Base-by-base conservation (phyloP, 331 rosid genomes). In the Erythrophleum ivorense region DNA sequence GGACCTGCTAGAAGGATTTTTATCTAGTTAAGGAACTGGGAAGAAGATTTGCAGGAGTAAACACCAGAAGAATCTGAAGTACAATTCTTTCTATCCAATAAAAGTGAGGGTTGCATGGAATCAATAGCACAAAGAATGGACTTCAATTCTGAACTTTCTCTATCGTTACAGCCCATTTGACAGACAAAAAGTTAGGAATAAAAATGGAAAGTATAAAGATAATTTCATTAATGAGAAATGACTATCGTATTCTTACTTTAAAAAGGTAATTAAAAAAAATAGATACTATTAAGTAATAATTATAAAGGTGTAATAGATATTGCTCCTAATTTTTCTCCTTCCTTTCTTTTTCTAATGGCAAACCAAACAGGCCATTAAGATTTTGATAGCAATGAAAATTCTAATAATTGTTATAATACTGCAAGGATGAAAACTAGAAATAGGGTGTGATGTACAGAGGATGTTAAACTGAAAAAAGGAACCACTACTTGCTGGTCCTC, bases 351-450 rank as follows among this genome's bases (percentile, higher is more conserved):
- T 24, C 29, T 24, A 24, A 1, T 24, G 29, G 29, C 29, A 24
- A 24, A 24, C 29, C 1, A 24, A 24, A 24, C 29, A 24, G 29
- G 29, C 29, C 29, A 68, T 10, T n/a, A 68, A 43, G 54, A 41
- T 68, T 40, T 68, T 68, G 54, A 68, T 43, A 3, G 36, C 54
- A 1, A 19, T 68, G 73, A 68, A 68, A 68, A n/a, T 68, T 43
- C 54, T 43, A 43, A 67, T 1, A 16, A 7, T 36, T 19, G 49
- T 6, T 40, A 41, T 40, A 16, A 16, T 15, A 41, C 52, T 66
- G 34, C 15, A 41, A 67, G 53, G 53, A n/a, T 67, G 16, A 18
- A 67, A n/a, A 1, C 53, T 18, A n/a, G 33, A 41, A 67, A 43
- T 41, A 68, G 29, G 73, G 36, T 68, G 15, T 67, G 54, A 43